A percentile compares a stretch with the other conserved stretches of the same genome.
phyloP scores from a whole-genome alignment of 306 rosid genomes.

The Trifolium pratense region DNA sequence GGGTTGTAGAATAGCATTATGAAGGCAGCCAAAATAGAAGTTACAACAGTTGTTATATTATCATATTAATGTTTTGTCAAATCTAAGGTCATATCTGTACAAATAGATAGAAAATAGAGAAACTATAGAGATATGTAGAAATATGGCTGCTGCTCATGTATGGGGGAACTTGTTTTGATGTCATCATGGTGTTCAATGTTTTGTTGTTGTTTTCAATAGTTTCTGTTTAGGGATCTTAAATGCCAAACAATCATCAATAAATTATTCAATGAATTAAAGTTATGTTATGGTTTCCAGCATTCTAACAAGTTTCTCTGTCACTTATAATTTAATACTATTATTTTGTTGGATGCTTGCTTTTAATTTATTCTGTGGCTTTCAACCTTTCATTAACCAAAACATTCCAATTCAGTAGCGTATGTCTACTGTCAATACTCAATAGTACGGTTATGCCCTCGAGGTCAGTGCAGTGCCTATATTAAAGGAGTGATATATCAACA shows the following conservation, averaged over 20 bases:
- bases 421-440: neutral
- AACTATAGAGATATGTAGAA: conserved; percentile 13
- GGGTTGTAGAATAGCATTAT: conserved; percentile 27
- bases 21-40: conserved; percentile 41
- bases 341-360: neutral
- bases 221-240: conserved; percentile 21
- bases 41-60: conserved; percentile 15
- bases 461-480: neutral
- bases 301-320: neutral
- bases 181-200: conserved; percentile 12
- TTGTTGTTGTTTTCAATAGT: conserved; percentile 21
- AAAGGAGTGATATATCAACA: too few relatives aligned
- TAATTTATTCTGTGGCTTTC: neutral
- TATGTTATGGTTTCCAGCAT: conserved; percentile 15
- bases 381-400: neutral
- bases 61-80: conserved; percentile 6
- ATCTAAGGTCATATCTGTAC: conserved; percentile 41
- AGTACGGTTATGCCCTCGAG: neutral
- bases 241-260: conserved; percentile 28
- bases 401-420: conserved; percentile 27
- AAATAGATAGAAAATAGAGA: conserved; percentile 41
- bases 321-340: conserved; percentile 15
- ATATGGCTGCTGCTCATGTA: conserved; percentile 35
- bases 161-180: conserved; percentile 32
- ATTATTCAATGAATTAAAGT: conserved; percentile 5